Evolutionary conservation across 768 basidiomycete species (phyloP).

Genomic region (Lactarius sanguifluus): DNA sequence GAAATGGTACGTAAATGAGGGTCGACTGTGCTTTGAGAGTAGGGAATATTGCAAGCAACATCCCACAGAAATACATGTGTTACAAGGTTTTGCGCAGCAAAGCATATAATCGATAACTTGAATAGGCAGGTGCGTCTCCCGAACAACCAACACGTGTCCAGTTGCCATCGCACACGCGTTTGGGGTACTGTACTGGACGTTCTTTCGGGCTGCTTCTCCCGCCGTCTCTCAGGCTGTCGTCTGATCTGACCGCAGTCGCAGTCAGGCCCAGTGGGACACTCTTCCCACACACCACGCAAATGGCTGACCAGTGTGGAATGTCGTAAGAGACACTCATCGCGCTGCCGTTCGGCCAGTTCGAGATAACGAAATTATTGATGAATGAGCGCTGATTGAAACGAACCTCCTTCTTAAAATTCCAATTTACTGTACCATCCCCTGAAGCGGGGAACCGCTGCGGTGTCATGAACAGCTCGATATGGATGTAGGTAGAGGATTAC

Average conservation of each 20-base stretch:
- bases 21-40: not conserved
- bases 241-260: not conserved
- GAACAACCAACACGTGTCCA: not conserved
- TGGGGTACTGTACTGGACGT: not conserved
- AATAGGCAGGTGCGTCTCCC: not conserved
- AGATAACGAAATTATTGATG: not conserved
- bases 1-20: not conserved
- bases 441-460: not conserved
- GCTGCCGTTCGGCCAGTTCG: not conserved
- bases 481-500: too few species aligned
- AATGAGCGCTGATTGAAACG: too few species aligned
- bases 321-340: not conserved
- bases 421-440: not conserved
- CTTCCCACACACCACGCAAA: not conserved
- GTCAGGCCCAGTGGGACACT: not conserved
- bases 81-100: not conserved
- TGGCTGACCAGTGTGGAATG: not conserved
- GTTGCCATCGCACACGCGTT: not conserved
- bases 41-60: not conserved
- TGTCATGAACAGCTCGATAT: not conserved
- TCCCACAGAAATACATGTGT: not conserved
- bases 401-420: not conserved
- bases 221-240: not conserved
- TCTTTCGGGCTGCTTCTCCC: not conserved
- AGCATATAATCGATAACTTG: not conserved